These are phyloP conservation scores for Solanum hybrid DNA, from an alignment of 305 asterid genomes.

Conservation along the genomic window DNA sequence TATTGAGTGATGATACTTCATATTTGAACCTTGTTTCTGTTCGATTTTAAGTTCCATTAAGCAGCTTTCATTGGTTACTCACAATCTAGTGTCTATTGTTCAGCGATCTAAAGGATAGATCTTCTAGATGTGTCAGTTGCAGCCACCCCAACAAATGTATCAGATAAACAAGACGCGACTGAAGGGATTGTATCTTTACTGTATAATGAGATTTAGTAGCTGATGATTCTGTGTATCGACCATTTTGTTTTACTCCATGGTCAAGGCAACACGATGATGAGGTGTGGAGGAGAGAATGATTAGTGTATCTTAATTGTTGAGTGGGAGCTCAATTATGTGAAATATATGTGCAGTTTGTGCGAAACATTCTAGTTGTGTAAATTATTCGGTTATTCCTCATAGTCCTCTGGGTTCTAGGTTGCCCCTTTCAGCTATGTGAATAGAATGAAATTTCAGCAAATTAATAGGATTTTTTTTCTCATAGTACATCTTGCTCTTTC, in stretches of 20 bases:
- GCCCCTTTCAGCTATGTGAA: neutral
- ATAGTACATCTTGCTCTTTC: neutral
- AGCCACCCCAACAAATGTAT: neutral
- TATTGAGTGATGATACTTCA: conserved; percentile 23
- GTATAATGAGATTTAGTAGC: neutral
- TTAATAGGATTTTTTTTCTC: neutral
- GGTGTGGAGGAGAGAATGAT: neutral
- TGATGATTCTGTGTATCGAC: neutral
- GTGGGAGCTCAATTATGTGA: neutral
- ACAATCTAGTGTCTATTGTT: neutral
- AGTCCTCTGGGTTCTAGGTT: neutral
- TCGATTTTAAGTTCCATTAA: neutral
- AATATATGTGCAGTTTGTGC: neutral
- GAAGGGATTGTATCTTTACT: neutral
- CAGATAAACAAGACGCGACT: neutral
- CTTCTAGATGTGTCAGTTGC: neutral
- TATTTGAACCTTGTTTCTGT: neutral
- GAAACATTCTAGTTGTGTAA: neutral
- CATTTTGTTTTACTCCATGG: neutral
- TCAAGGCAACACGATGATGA: neutral
- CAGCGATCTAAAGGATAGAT: neutral
- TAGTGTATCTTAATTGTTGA: neutral
- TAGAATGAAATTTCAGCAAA: neutral
- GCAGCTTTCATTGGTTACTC: neutral
- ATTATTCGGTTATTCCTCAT: neutral